Evolutionary conservation across 352 stramenopile genomes (phyloP).

Genomic region (Pythium coloratum): DNA sequence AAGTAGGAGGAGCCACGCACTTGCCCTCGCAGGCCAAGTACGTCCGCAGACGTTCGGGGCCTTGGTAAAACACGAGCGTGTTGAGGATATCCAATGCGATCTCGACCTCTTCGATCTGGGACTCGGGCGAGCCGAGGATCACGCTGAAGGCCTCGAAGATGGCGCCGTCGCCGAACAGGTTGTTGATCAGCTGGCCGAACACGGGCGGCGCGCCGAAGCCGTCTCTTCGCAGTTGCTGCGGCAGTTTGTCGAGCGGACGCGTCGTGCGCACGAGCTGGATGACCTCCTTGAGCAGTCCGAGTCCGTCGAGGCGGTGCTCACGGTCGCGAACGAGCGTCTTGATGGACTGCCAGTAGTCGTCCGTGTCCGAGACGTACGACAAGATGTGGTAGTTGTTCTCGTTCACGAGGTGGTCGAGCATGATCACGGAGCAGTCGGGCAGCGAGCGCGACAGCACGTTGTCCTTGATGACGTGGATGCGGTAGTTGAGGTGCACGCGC

Average conservation of each 20-base stretch:
- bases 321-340: conserved; percentile 47
- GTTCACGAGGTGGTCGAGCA: conserved; percentile 82
- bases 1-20: conserved; percentile 55
- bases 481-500: conserved; percentile 85
- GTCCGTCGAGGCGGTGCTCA: conserved; percentile 45
- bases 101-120: conserved; percentile 45
- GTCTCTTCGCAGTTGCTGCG: conserved; percentile 56
- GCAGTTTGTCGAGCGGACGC: conserved; percentile 59
- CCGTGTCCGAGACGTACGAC: conserved; percentile 72
- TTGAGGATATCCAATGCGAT: conserved; percentile 70
- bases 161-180: conserved; percentile 63
- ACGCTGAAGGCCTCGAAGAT: conserved; percentile 58
- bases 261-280: conserved; percentile 67
- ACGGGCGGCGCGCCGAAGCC: conserved; percentile 51
- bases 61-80: conserved; percentile 68
- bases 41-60: conserved; percentile 61
- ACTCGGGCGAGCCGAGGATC: conserved; percentile 50
- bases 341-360: conserved; percentile 67
- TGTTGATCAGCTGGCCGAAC: conserved; percentile 61
- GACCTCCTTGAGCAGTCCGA: conserved; percentile 71
- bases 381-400: conserved; percentile 88
- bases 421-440: conserved; percentile 69
- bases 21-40: conserved; percentile 73
- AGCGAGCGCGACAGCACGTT: conserved; percentile 80
- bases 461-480: conserved; percentile 88